A percentile compares a stretch with the other conserved stretches of the same genome.
phyloP scores from a whole-genome alignment of 768 basidiomycete species.

The Mycena rebaudengoi region DNA sequence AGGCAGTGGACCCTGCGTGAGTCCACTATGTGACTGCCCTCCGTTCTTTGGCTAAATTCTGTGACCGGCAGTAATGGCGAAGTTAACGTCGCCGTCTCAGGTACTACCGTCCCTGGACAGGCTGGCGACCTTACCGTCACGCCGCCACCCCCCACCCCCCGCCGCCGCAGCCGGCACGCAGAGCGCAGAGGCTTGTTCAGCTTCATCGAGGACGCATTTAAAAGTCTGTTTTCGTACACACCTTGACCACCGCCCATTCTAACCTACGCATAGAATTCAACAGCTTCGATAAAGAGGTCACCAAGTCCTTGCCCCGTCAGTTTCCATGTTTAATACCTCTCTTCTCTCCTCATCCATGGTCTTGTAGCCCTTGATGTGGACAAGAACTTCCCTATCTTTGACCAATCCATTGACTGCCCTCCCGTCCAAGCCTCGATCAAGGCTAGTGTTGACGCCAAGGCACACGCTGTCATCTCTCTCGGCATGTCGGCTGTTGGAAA shows the following conservation, averaged over 20 bases:
- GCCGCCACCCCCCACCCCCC: conserved; percentile 11
- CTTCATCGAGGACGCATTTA: conserved; percentile 22
- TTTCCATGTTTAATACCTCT: background rate
- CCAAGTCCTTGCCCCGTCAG: conserved; percentile 28
- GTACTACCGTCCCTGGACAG: conserved; percentile 29
- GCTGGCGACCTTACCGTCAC: conserved; percentile 26
- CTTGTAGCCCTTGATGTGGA: conserved; percentile 27
- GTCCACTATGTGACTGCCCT: background rate
- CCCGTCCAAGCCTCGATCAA: conserved; percentile 25
- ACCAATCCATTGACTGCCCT: conserved; percentile 28
- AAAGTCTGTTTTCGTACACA: background rate
- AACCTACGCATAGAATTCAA: conserved; percentile 25
- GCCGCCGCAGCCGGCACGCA: conserved; percentile 24
- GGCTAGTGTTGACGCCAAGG: conserved; percentile 28
- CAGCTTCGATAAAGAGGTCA: conserved; percentile 27
- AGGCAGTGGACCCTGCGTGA: conserved; percentile 27
- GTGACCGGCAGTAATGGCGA: background rate
- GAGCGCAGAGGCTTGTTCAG: conserved; percentile 24
- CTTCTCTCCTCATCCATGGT: background rate
- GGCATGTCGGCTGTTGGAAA: conserved; percentile 31
- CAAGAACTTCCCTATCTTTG: conserved; percentile 30
- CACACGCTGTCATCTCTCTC: conserved; percentile 35
- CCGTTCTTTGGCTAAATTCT: too few relatives aligned
- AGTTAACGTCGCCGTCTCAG: conserved; percentile 23
- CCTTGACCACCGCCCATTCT: background rate